Conservation (phyloP, 2,329 filamentous ascomycete genomes). For the Delphinella strobiligena region DNA sequence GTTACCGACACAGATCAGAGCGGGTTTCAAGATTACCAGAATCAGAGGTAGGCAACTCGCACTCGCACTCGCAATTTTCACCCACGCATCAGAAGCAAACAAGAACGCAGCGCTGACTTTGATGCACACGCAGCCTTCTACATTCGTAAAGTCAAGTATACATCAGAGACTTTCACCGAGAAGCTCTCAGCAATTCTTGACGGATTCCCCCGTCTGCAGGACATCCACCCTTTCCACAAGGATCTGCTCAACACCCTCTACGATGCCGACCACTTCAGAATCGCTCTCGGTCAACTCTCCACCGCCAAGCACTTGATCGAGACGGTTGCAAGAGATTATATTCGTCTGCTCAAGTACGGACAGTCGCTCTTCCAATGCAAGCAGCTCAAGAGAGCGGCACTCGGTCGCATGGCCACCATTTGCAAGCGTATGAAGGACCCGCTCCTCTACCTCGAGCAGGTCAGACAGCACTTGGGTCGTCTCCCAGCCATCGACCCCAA, state of each 20-base stretch:
- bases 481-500: constrained; percentile 97
- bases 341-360: constrained; percentile 90
- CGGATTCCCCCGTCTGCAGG: constrained; percentile 81
- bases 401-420: constrained; percentile 97
- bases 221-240: constrained; percentile 91
- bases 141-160: constrained; percentile 96
- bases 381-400: constrained; percentile 88
- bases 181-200: constrained; percentile 86
- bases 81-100: not conserved
- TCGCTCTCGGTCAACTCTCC: constrained; percentile 88
- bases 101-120: not conserved
- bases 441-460: constrained; percentile 88
- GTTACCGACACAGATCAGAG: constrained; percentile 86
- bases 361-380: constrained; percentile 98
- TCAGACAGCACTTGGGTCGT: constrained; percentile 92
- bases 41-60: constrained; percentile 52
- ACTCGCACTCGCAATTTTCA: too few species aligned
- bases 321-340: constrained; percentile 90
- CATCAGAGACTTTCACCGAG: constrained; percentile 90
- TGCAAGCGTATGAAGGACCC: constrained; percentile 91
- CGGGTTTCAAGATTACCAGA: constrained; percentile 91
- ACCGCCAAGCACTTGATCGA: constrained; percentile 95
- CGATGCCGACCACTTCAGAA: constrained; percentile 95
- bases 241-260: constrained; percentile 95
- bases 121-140: constrained; percentile 58